A percentile compares a stretch with the other conserved stretches of the same genome.
Conservation (phyloP, 352 stramenopile genomes). For the Pythium plurisporium region DNA sequence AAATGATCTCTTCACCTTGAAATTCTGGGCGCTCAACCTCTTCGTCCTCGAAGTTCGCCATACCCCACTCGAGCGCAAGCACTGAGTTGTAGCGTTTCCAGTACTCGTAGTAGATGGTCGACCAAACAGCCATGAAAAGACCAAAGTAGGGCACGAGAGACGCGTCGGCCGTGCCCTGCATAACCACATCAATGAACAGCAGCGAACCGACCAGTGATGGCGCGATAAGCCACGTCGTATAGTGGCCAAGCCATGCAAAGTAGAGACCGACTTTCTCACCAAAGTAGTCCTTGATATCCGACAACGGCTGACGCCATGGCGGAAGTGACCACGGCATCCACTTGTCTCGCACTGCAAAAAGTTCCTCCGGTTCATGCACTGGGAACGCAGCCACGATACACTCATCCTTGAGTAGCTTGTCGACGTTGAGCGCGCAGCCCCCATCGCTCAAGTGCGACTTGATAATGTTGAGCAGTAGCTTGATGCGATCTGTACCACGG, state of each 20-base stretch:
- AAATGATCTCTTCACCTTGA: constrained; percentile 61
- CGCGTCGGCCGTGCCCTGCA: constrained; percentile 52
- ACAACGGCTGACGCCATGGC: constrained; percentile 54
- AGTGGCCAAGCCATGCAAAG: constrained; percentile 95
- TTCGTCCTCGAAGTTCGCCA: constrained; percentile 68
- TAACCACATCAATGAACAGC: constrained; percentile 83
- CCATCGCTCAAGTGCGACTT: constrained; percentile 49
- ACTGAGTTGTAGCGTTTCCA: constrained; percentile 79
- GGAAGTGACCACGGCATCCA: constrained; percentile 65
- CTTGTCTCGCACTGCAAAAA: constrained; percentile 37
- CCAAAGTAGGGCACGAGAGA: constrained; percentile 66
- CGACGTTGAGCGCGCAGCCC: constrained; percentile 52
- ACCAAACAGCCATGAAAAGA: constrained; percentile 83
- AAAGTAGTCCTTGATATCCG: constrained; percentile 78
- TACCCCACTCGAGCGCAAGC: constrained; percentile 69
- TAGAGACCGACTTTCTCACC: constrained; percentile 94
- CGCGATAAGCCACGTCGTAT: constrained; percentile 92
- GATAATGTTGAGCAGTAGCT: constrained; percentile 70
- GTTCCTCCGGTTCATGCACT: constrained; percentile 51
- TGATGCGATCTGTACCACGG: constrained; percentile 69
- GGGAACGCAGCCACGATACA: constrained; percentile 62
- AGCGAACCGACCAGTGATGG: constrained; percentile 85
- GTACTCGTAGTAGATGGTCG: constrained; percentile 78
- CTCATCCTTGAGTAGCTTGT: constrained; percentile 43
- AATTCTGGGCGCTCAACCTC: constrained; percentile 71